Conservation (phyloP, 2,329 filamentous ascomycete species). For the Calonectria naviculata region DNA sequence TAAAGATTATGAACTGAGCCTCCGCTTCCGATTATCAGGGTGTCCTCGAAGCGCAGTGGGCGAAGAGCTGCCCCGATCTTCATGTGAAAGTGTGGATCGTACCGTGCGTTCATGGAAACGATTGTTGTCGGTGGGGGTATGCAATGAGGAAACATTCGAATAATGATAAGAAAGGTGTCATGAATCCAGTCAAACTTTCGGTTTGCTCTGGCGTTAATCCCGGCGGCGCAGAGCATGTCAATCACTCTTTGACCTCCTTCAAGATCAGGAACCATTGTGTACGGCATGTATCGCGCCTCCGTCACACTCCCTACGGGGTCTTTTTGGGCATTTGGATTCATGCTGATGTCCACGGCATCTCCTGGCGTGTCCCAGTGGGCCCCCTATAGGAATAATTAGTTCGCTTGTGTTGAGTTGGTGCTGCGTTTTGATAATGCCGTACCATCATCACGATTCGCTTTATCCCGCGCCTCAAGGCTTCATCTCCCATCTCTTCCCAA, state of each 20-base stretch:
- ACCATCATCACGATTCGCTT: slow-evolving; percentile 76
- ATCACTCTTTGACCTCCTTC: slow-evolving; percentile 61
- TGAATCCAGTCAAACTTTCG: slow-evolving; percentile 75
- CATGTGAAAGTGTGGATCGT: slow-evolving; percentile 10
- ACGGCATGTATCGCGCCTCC: slow-evolving; percentile 70
- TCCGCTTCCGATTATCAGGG: background rate
- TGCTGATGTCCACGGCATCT: slow-evolving; percentile 67
- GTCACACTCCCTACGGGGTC: slow-evolving; percentile 73
- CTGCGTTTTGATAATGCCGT: slow-evolving; percentile 14
- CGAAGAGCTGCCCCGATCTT: slow-evolving; percentile 3
- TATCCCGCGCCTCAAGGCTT: slow-evolving; percentile 59
- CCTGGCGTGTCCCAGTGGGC: slow-evolving; percentile 72
- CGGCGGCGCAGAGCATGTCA: slow-evolving; percentile 56
- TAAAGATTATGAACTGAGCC: slow-evolving; percentile 5
- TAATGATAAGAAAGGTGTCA: slow-evolving; percentile 74
- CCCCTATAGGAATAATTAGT: slow-evolving; percentile 51
- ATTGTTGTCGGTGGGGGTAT: slow-evolving; percentile 69
- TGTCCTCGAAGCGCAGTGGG: background rate
- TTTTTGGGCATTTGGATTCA: slow-evolving; percentile 69
- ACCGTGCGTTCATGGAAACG: slow-evolving; percentile 3
- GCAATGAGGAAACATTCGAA: slow-evolving; percentile 72
- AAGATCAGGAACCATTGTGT: slow-evolving; percentile 69
- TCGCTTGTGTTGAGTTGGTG: background rate
- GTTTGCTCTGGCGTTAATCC: slow-evolving; percentile 65
- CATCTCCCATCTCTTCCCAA: slow-evolving; percentile 74